Percentiles rank a stretch among this genome's conserved stretches.
Evolutionary conservation across 2,329 filamentous ascomycete genomes (phyloP).

Genomic region (Lecanicillium sp.): DNA sequence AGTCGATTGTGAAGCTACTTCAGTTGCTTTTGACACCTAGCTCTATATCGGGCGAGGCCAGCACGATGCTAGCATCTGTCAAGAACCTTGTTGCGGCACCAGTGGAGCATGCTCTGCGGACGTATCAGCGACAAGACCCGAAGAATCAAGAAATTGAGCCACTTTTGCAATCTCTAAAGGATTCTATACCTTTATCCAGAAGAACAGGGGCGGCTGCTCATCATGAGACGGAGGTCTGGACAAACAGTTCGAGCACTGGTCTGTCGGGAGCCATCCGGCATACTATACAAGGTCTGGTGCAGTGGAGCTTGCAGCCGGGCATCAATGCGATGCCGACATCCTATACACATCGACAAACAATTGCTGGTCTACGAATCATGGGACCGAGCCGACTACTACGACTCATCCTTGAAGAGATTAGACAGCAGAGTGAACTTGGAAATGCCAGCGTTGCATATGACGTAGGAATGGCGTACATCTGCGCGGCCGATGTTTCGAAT

Average conservation of each 20-base stretch:
- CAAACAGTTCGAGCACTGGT: constrained; percentile 44
- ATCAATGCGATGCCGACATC: constrained; percentile 49
- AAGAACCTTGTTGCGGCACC: constrained; percentile 63
- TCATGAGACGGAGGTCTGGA: constrained; percentile 63
- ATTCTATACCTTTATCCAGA: constrained; percentile 48
- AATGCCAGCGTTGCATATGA: constrained; percentile 58
- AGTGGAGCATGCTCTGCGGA: constrained; percentile 57
- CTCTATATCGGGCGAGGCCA: constrained; percentile 63
- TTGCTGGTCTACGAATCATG: constrained; percentile 50
- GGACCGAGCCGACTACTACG: constrained; percentile 53
- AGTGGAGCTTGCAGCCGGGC: constrained; percentile 55
- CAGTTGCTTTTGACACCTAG: constrained; percentile 63
- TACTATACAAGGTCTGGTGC: constrained; percentile 52
- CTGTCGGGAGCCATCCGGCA: constrained; percentile 49
- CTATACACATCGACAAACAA: constrained; percentile 66
- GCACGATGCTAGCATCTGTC: constrained; percentile 61
- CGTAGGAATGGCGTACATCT: constrained; percentile 59
- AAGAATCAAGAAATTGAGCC: constrained; percentile 62
- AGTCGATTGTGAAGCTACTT: constrained; percentile 62
- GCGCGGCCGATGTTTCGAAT: constrained; percentile 52
- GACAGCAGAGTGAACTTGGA: constrained; percentile 49
- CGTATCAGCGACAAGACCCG: constrained; percentile 58
- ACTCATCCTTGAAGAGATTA: constrained; percentile 60
- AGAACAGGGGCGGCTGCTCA: constrained; percentile 55
- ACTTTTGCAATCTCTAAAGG: constrained; percentile 56